Evolutionary conservation across 83 land plant genomes (phyloP), one percentile per base, ranked within the genome.

Genomic region (Larix sibirica): DNA sequence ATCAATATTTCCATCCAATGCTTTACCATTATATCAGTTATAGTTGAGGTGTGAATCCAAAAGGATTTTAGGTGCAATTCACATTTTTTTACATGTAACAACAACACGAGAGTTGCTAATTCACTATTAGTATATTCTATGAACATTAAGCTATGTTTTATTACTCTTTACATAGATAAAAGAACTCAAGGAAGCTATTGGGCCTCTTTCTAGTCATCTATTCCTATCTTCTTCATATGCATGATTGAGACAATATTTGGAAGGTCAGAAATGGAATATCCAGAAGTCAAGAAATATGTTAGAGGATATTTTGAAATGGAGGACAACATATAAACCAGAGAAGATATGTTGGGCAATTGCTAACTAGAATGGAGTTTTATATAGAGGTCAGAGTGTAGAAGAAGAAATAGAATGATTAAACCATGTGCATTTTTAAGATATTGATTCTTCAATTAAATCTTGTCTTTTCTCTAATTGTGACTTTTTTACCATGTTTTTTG

Each of bases 241-340:
- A 40, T 91, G 94, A 79, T 79, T 95, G 64, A 84, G 83, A 79
- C 87, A 94, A 79, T 95, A 93, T 63, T 60, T 95, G 62, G 88
- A 85, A 70, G 97, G 96, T 68, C 83, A 94, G 47, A 90, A 89
- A 73, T 93, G 97, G 97, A n/a, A 90, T 62, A 69, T 89, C 16
- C 89, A 86, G 56, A 93, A 91, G 58, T 64, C 94, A 38, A 91
- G 88, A 88, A 87, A 90, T 1, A 44, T 93, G 93, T 69, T 95
- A 82, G 91, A 90, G 33, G 96, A 95, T 33, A 87, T 94, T 1
- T 47, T 95, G 10, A 95, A 88, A 75, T 95, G 97, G 97, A 87
- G 96, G 79, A 78, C 88, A 75, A 79, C 82, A 5, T 95, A 86
- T 81, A 95, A 90, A 81, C 97, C 97, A 40, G 94, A 93, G 81